Conservation (phyloP, 176 grass and related monocot species). For the Rhipidocladum racemiflorum region DNA sequence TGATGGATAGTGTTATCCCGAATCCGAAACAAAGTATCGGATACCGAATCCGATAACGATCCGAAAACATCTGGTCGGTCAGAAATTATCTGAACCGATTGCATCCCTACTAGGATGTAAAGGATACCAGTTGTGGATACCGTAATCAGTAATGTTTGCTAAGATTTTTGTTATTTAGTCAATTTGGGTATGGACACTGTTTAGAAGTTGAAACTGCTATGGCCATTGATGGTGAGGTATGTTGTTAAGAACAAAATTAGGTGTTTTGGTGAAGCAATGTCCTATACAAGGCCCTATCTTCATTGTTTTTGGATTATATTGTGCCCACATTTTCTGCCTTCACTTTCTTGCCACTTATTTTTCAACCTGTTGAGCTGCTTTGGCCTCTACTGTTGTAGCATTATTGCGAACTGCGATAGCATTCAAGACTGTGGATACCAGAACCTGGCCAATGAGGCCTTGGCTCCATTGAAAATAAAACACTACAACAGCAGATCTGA, state of each 20-base stretch:
- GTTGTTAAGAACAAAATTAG: background rate
- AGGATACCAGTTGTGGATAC: background rate
- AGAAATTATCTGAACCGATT: too few species aligned
- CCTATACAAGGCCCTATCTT: background rate
- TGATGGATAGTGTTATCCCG: too few species aligned
- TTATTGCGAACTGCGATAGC: background rate
- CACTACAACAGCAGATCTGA: slow-evolving; percentile 1
- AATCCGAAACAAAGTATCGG: too few species aligned
- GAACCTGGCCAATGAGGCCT: background rate
- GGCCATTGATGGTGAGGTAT: background rate
- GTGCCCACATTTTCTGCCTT: background rate
- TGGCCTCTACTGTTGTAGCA: background rate
- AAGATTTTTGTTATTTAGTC: background rate
- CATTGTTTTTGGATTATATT: background rate
- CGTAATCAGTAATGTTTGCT: background rate
- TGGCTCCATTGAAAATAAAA: background rate
- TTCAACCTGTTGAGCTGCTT: background rate
- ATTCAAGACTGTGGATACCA: background rate
- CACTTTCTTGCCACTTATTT: background rate
- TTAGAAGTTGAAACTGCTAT: background rate
- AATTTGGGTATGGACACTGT: too few species aligned
- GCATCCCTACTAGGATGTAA: too few species aligned
- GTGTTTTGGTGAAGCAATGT: background rate
- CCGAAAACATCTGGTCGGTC: too few species aligned
- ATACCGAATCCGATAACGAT: too few species aligned